A percentile compares a stretch with the other conserved stretches of the same genome.
Conservation (phyloP, 2,329 filamentous ascomycete genomes). For the Aspergillus luchuensis region DNA sequence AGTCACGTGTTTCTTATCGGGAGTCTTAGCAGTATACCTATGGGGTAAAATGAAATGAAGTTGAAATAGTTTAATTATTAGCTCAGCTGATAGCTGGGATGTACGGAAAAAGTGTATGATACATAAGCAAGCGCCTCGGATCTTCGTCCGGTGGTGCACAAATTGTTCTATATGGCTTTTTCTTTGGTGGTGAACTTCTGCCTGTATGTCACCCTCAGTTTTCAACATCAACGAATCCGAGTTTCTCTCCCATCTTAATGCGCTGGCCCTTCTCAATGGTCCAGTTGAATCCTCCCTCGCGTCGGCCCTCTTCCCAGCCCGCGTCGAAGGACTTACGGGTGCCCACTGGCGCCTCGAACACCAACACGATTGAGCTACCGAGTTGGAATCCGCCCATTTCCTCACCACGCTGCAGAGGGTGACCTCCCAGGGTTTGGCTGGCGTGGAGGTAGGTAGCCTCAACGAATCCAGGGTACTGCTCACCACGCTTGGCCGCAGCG, state of each 20-base stretch:
- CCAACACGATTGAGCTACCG: slow-evolving; percentile 89
- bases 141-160: background rate
- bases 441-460: slow-evolving; percentile 86
- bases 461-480: slow-evolving; percentile 85
- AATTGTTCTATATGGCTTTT: background rate
- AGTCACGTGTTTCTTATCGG: slow-evolving; percentile 4
- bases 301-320: slow-evolving; percentile 59
- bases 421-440: slow-evolving; percentile 74
- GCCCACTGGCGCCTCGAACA: slow-evolving; percentile 87
- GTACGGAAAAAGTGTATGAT: background rate
- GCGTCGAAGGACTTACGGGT: slow-evolving; percentile 59
- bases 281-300: slow-evolving; percentile 78
- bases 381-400: slow-evolving; percentile 99
- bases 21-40: background rate
- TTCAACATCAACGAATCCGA: slow-evolving; percentile 67
- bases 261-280: slow-evolving; percentile 81
- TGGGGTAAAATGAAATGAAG: background rate
- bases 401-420: slow-evolving; percentile 82
- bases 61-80: background rate
- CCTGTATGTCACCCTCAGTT: slow-evolving; percentile 9
- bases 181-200: background rate
- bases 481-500: slow-evolving; percentile 71
- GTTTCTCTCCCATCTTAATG: slow-evolving; percentile 83
- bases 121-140: background rate
- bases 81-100: background rate